These are phyloP conservation scores for Ganoderma boninense DNA, from an alignment of 1,284 basidiomycete species.

Conservation along the genomic window DNA sequence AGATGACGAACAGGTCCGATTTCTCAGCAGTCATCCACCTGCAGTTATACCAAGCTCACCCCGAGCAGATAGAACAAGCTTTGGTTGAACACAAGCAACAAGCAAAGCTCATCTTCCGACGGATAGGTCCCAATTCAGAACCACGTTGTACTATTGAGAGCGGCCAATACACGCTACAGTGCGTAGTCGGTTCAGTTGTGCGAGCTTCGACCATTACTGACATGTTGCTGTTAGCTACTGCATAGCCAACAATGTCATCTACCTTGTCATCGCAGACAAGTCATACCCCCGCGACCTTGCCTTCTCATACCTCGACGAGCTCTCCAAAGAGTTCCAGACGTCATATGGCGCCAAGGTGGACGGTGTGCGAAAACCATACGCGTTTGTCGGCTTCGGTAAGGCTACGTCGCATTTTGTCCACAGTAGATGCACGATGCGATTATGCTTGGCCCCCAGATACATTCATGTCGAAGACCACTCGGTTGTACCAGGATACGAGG, in stretches of 20 bases:
- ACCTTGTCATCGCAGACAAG: slow-evolving; percentile 95
- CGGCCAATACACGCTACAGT: slow-evolving; percentile 95
- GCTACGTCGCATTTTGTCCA: slow-evolving; percentile 38
- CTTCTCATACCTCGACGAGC: slow-evolving; percentile 97
- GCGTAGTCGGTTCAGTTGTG: slow-evolving; percentile 39
- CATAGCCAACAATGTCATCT: slow-evolving; percentile 93
- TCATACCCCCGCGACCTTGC: slow-evolving; percentile 98
- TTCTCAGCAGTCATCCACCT: neutral
- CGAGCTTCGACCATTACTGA: slow-evolving; percentile 8
- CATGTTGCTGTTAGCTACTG: slow-evolving; percentile 78
- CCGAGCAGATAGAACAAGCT: slow-evolving; percentile 83
- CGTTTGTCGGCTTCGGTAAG: slow-evolving; percentile 95
- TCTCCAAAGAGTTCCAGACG: slow-evolving; percentile 93
- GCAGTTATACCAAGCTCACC: slow-evolving; percentile 19
- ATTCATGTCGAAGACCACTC: slow-evolving; percentile 98
- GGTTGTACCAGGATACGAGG: slow-evolving; percentile 93
- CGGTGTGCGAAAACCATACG: slow-evolving; percentile 88
- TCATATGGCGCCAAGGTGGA: slow-evolving; percentile 95
- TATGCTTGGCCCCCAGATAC: slow-evolving; percentile 65
- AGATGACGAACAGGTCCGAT: slow-evolving; percentile 89
- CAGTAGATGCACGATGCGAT: slow-evolving; percentile 2
- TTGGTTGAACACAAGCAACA: slow-evolving; percentile 99
- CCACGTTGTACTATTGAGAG: slow-evolving; percentile 97
- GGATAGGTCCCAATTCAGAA: slow-evolving; percentile 93
- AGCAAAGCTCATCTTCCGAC: slow-evolving; percentile 94